phyloP scores from a whole-genome alignment of 129 eudicot genomes.

The Smallanthus sonchifolius region DNA sequence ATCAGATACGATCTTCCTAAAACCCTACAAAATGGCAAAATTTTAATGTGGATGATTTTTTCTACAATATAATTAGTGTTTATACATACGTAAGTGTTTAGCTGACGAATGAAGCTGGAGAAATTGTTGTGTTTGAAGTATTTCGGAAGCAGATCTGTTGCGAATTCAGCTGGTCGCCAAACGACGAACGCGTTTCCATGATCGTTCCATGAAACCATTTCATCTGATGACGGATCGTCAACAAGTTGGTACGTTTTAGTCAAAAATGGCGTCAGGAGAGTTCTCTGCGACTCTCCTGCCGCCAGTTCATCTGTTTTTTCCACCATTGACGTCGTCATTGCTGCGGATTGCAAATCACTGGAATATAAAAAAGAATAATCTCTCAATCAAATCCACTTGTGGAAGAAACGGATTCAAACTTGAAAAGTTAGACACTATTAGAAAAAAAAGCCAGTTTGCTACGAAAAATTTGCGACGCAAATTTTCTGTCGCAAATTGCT shows the following conservation, averaged over 20 bases:
- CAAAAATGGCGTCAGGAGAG: constrained; percentile 76
- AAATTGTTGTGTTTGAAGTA: constrained; percentile 87
- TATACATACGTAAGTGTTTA: constrained; percentile 57
- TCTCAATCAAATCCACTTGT: too few relatives aligned
- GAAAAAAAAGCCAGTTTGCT: too few relatives aligned
- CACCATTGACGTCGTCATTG: constrained; percentile 33
- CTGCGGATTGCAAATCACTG: constrained; percentile 7
- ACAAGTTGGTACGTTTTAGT: constrained; percentile 71
- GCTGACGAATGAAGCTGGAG: constrained; percentile 83
- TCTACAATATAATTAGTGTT: too few relatives aligned
- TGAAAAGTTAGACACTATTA: too few relatives aligned
- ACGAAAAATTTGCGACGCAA: too few relatives aligned
- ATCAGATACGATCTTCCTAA: constrained; percentile 69
- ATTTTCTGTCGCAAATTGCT: too few relatives aligned
- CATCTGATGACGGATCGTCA: constrained; percentile 52
- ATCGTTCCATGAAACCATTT: constrained; percentile 67
- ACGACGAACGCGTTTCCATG: constrained; percentile 59
- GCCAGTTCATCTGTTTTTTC: constrained; percentile 41
- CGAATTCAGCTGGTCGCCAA: constrained; percentile 74
- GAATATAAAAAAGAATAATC: too few relatives aligned
- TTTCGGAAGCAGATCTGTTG: constrained; percentile 59
- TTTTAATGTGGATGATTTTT: too few relatives aligned
- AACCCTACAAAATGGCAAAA: constrained; percentile 42
- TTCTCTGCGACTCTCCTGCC: constrained; percentile 34
- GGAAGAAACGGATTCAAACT: background rate